A percentile compares a stretch with the other conserved stretches of the same genome.
These are phyloP conservation scores for Aspergillus pseudoglaucus DNA, from an alignment of 2,329 filamentous ascomycete genomes.

Conservation along the genomic window DNA sequence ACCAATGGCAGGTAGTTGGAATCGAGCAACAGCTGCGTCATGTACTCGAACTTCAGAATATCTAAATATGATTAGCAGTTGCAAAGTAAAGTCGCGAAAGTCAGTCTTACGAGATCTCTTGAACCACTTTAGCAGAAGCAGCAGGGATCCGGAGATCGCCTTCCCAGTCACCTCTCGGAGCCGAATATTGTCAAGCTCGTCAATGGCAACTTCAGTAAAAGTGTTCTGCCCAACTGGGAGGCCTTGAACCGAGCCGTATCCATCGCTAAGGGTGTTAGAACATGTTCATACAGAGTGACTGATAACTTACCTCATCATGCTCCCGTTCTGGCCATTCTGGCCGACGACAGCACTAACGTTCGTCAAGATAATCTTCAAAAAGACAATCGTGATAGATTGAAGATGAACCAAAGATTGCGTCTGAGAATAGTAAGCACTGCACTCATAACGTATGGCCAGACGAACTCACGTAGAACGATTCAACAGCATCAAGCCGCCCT, in stretches of 20 bases:
- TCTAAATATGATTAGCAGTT: slow-evolving; percentile 47
- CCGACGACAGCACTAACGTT: slow-evolving; percentile 83
- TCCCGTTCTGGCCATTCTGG: slow-evolving; percentile 42
- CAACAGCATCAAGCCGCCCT: slow-evolving; percentile 63
- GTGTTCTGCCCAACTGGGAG: slow-evolving; percentile 20
- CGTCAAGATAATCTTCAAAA: slow-evolving; percentile 78
- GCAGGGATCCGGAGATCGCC: slow-evolving; percentile 79
- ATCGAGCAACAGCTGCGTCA: slow-evolving; percentile 87
- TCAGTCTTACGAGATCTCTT: slow-evolving; percentile 74
- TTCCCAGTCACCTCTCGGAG: slow-evolving; percentile 84
- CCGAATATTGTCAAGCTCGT: slow-evolving; percentile 75
- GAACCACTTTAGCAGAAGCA: slow-evolving; percentile 93
- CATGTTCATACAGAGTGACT: background rate
- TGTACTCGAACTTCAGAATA: slow-evolving; percentile 89
- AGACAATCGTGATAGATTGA: slow-evolving; percentile 86
- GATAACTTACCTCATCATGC: slow-evolving; percentile 41
- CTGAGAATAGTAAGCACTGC: slow-evolving; percentile 37
- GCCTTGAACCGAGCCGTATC: slow-evolving; percentile 21
- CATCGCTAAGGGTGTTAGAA: slow-evolving; percentile 12
- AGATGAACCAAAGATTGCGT: slow-evolving; percentile 71
- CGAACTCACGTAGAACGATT: slow-evolving; percentile 73
- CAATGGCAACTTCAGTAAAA: slow-evolving; percentile 40
- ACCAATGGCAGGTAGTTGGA: slow-evolving; percentile 92
- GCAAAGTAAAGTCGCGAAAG: background rate
- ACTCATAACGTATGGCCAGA: background rate